Base-by-base conservation (phyloP, 768 basidiomycete species). In the Mycena albidolilacea region DNA sequence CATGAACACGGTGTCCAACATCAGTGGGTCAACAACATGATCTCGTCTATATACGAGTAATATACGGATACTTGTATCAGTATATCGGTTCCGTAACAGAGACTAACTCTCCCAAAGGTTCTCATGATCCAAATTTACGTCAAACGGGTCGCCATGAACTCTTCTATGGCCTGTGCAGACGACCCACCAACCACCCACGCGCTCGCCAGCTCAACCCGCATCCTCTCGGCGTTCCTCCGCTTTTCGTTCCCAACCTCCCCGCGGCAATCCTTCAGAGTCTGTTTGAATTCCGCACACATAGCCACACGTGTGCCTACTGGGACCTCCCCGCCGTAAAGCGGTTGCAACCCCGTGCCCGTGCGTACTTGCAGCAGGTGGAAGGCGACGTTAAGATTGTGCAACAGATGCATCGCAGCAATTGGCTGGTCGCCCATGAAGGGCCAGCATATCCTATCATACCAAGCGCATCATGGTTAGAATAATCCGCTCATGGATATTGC, bases 371-470 rank as follows among this genome's bases (percentile, higher is more conserved):
- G 23, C 5, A 67, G 50, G 7, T 63, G 65, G 54, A 72, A 67
- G 2, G 71, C 65, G 3, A 63, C 66, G 54, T 58, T 48, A 2
- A 72, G 58, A 21, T 44, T 72, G 7, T 62, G 38, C 2, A 61
- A 35, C 43, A 67, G 38, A 30, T 67, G 60, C 19, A 7, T 52
- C 0, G 65, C 71, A 1, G 60, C 50, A 1, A 50, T 19, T 2
- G 71, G 65, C 44, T 72, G 71, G 21, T 72, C 71, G 11, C 30
- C 65, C 5, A 63, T 54, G 30, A 72, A 72, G 2, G 71, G 71
- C 71, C 71, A 72, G 23, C 71, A 72, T 14, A 72, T 72, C 65
- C 65, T 70, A 6, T 21, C 48, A 11, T 70, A 6, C 14, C 48
- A 19, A 7, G 38, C 9, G 30, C 7, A 14, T 14, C 9, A 21